Conservation (phyloP, 1,284 basidiomycete species). For the Trichosporon coremiiforme region DNA sequence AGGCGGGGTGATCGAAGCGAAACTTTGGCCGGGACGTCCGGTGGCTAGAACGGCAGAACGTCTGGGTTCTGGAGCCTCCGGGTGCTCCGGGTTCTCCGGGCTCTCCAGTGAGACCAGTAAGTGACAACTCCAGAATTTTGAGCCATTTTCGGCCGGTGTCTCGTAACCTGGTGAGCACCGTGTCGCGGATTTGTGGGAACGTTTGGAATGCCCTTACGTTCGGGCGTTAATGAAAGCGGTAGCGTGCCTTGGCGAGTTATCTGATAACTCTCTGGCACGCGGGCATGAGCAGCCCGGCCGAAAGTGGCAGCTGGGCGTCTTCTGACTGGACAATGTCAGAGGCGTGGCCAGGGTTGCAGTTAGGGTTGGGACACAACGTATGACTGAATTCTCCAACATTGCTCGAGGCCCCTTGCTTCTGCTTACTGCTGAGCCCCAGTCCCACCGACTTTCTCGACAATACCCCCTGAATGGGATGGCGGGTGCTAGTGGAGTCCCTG, state of each 20-base stretch:
- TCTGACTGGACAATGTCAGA: neutral
- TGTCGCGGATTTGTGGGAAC: neutral
- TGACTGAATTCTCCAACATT: neutral
- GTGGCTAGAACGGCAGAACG: neutral
- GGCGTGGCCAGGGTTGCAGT: neutral
- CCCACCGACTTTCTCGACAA: neutral
- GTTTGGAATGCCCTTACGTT: neutral
- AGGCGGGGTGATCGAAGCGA: neutral
- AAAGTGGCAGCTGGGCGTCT: neutral
- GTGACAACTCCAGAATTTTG: neutral
- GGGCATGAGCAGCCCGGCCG: neutral
- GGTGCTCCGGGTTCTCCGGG: neutral
- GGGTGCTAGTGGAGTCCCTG: neutral
- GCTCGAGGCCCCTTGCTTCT: neutral
- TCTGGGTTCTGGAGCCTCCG: neutral
- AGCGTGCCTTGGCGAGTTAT: constrained; percentile 14
- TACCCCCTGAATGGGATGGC: constrained; percentile 3
- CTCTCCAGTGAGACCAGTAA: neutral
- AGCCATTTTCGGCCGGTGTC: constrained; percentile 14
- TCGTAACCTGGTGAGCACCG: neutral
- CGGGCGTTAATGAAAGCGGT: neutral
- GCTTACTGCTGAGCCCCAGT: neutral
- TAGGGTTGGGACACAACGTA: neutral
- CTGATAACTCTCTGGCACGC: neutral
- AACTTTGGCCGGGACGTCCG: neutral